phyloP scores from a whole-genome alignment of 106 monocot species.

The Ottelia alismoides region DNA sequence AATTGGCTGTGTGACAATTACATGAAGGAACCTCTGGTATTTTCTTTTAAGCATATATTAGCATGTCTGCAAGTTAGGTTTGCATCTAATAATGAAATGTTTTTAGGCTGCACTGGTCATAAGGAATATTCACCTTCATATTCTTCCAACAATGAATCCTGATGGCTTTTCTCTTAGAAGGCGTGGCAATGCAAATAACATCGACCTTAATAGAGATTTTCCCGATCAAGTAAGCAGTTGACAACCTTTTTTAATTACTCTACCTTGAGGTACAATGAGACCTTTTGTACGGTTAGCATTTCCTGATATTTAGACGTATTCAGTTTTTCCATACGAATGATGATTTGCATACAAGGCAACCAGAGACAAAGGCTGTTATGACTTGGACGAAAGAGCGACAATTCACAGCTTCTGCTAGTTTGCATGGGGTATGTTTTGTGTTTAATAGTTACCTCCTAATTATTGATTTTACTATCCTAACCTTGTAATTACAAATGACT shows the following conservation, averaged over 20 bases:
- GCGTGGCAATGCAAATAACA: conserved; percentile 91
- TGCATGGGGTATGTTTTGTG: conserved; percentile 99
- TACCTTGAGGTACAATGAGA: neutral
- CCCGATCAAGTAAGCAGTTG: conserved; percentile 96
- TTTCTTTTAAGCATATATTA: conserved; percentile 35
- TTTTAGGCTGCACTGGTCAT: conserved; percentile 72
- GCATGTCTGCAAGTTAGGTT: neutral
- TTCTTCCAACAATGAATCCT: conserved; percentile 99
- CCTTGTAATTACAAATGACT: too few species aligned
- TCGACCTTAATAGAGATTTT: conserved; percentile 97
- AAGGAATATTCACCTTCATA: conserved; percentile 78
- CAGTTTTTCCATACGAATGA: conserved; percentile 81
- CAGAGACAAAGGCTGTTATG: conserved; percentile 96
- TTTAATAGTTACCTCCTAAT: too few species aligned
- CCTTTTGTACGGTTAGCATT: neutral
- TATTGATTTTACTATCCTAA: too few species aligned
- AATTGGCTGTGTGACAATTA: conserved; percentile 90
- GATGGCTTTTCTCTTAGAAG: conserved; percentile 90
- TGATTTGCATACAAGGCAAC: conserved; percentile 41
- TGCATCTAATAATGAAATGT: neutral
- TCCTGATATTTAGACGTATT: too few species aligned
- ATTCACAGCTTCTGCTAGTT: conserved; percentile 93
- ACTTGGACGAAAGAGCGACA: conserved; percentile 49
- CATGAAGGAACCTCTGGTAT: conserved; percentile 76
- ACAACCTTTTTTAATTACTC: too few species aligned